Evolutionary conservation across 495 filamentous ascomycete species (phyloP), one percentile per base, ranked within the genome.

Genomic region (Amniculicola lignicola): DNA sequence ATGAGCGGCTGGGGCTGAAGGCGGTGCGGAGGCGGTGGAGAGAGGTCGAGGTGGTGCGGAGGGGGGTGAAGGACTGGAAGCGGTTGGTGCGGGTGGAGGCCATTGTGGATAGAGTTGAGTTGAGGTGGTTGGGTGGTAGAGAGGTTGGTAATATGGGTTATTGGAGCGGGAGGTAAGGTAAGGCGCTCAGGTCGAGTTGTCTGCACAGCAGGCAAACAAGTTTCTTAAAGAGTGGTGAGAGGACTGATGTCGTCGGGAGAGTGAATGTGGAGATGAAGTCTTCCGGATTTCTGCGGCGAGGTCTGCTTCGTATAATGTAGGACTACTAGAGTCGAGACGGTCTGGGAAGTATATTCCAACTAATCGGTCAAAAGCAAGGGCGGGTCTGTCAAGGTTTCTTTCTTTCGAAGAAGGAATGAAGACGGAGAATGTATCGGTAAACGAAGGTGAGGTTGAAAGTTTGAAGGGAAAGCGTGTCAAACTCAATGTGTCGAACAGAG

Each of bases 21-120:
- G 64, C 68, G 18, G 69, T 70, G 22, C 44, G 41, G 21, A 72
- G 64, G 36, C 66, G 66, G 35, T 59, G 69, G 50, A 71, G 69
- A 1, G 69, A 69, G 25, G 52, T 45, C 3, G 36, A 28, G 22
- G 64, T 49, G 36, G 55, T 63, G 40, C 66, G 62, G 49, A 63
- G 22, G 48, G 58, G 50, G 29, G 47, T 42, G 63, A 68, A 58
- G 60, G 54, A 51, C 28, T 59, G 56, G 64, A 67, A 66, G 45
- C 64, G 61, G 57, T 52, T 61, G 16, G 36, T 28, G 40, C 64
- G 61, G 42, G 48, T 56, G 33, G 59, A 47, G 39, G 19, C 44
- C 52, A 55, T 62, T 36, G 15, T 58, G 36, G 42, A n/a, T n/a
- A n/a, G n/a, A n/a, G n/a, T 15, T 22, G 46, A 51, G 43, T 38